Evolutionary conservation across 306 rosid species (phyloP), one percentile per base, ranked within the genome.

Genomic region (Pachyrhizus erosus): DNA sequence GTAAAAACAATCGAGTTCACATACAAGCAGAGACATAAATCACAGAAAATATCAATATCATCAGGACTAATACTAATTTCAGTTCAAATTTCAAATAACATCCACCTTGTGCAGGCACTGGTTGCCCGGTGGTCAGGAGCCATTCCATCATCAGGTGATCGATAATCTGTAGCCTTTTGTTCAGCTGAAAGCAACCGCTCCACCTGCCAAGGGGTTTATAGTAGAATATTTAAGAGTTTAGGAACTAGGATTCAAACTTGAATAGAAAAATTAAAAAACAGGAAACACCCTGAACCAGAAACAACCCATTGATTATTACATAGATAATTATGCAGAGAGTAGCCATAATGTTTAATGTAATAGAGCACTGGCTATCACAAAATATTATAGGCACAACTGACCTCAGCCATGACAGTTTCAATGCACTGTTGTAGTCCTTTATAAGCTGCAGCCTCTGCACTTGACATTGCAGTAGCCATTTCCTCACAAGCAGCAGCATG

Each of bases 391-490:
- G 83, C 37, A 12, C 27, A 87, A 75, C 94, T 83, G 76, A 96
- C 98, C 99, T 96, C 99, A 15, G 98, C 97, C 99, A 96, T 96
- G 87, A 96, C 97, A 82, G 99, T 96, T 90, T 96, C 99, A 64
- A 96, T 96, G 86, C 87, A 84, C 80, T 79, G 87, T 42, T 80
- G 80, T 69, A 96, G 85, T 80, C 99, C 99, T 89, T 89, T 96
- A 84, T 96, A 94, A 72, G 99, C 99, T 74, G 98, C 97, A 82
- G 97, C 92, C 90, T 96, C 99, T 68, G 99, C 99, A 90, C 96
- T 96, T 73, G 98, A 93, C 99, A 96, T 90, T 77, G 99, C 98
- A 4, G 92, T 89, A 54, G 95, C 93, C 99, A 96, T 96, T 88
- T 96, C 99, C 86, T 96, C 99, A 84, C 99, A 96, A 72, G 99